A percentile compares a stretch with the other conserved stretches of the same genome.
phyloP scores from a whole-genome alignment of 2,329 filamentous ascomycete genomes.

The Verticillium tricorpus region DNA sequence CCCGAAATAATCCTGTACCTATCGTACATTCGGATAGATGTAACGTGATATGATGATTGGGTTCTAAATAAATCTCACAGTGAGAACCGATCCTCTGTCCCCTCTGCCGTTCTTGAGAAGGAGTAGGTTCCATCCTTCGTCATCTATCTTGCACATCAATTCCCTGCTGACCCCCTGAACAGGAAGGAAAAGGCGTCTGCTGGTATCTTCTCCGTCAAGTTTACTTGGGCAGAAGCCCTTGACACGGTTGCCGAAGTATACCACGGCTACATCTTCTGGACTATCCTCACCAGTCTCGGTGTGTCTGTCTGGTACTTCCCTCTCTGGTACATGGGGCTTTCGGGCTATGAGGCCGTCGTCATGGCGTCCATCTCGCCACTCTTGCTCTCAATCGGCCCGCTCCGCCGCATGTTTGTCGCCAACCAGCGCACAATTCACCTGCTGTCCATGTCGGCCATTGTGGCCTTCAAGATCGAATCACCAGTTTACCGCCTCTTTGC shows the following conservation, averaged over 20 bases:
- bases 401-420: slow-evolving; percentile 64
- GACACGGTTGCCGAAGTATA: slow-evolving; percentile 87
- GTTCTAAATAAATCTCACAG: slow-evolving; percentile 33
- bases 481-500: slow-evolving; percentile 75
- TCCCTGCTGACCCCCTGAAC: slow-evolving; percentile 9
- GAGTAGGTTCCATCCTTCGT: slow-evolving; percentile 52
- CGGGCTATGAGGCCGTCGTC: slow-evolving; percentile 87
- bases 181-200: slow-evolving; percentile 73
- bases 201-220: slow-evolving; percentile 65
- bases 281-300: slow-evolving; percentile 83
- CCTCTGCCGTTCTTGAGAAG: slow-evolving; percentile 59
- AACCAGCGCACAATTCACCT: slow-evolving; percentile 71
- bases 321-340: slow-evolving; percentile 98
- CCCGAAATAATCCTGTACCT: slow-evolving; percentile 65
- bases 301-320: slow-evolving; percentile 97
- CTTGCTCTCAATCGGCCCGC: slow-evolving; percentile 64
- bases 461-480: slow-evolving; percentile 71
- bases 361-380: slow-evolving; percentile 80
- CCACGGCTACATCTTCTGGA: slow-evolving; percentile 95
- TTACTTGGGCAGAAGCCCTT: slow-evolving; percentile 69
- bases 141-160: not conserved
- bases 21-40: slow-evolving; percentile 26
- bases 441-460: slow-evolving; percentile 70
- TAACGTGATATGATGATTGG: slow-evolving; percentile 26
- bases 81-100: slow-evolving; percentile 40